Conservation (phyloP, 2,329 filamentous ascomycete genomes). For the Alternaria ventricosa region DNA sequence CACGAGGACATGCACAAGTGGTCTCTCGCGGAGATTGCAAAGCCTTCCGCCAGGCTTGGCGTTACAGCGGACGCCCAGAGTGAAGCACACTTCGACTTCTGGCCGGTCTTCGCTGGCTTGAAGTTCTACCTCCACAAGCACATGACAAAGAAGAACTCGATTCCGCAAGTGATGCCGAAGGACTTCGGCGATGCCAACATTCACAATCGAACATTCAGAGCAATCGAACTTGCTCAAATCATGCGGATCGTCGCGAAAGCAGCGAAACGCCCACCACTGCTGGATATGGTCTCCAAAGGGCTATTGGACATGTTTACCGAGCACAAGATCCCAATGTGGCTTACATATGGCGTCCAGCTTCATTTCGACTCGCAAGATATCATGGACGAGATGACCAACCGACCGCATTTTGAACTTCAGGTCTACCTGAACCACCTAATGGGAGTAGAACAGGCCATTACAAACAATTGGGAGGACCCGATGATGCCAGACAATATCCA, state of each 20-base stretch:
- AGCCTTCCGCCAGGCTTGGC: not conserved
- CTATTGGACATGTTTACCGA: not conserved
- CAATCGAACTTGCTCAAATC: not conserved
- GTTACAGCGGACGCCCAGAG: not conserved
- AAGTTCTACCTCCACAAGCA: not conserved
- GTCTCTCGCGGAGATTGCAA: not conserved
- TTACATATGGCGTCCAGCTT: not conserved
- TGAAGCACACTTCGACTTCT: not conserved
- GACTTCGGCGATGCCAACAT: not conserved
- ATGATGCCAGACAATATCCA: not conserved
- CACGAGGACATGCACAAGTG: not conserved
- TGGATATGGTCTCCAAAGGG: slow-evolving; percentile 1
- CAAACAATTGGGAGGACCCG: not conserved
- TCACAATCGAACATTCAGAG: not conserved
- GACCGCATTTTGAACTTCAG: not conserved
- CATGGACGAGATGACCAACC: not conserved
- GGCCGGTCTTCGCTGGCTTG: not conserved
- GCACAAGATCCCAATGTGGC: not conserved
- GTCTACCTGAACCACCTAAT: not conserved
- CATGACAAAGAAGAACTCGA: not conserved
- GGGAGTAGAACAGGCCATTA: not conserved
- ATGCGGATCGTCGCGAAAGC: not conserved
- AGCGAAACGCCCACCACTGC: not conserved
- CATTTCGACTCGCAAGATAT: slow-evolving; percentile 6
- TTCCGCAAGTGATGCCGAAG: not conserved